These are phyloP conservation scores for Raffaelea ambrosiae DNA, from an alignment of 2,329 filamentous ascomycete species.

Conservation along the genomic window DNA sequence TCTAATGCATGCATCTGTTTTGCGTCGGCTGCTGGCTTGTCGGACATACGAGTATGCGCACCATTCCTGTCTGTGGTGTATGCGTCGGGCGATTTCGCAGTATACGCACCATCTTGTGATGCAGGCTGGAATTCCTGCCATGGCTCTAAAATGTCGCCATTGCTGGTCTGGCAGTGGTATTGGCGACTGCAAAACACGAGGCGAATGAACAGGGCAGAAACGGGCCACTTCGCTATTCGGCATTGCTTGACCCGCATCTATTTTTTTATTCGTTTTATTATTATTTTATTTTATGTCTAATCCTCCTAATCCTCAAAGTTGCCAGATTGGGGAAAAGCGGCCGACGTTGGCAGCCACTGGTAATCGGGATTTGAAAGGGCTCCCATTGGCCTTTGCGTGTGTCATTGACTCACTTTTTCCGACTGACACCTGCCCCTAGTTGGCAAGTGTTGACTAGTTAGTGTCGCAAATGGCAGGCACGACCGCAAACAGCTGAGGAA, in stretches of 20 bases:
- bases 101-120: neutral
- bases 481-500: too few species aligned
- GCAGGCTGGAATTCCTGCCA: too few species aligned
- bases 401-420: neutral
- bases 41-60: neutral
- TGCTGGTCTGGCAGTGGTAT: neutral
- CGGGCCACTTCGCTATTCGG: neutral
- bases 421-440: too few species aligned
- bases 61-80: neutral
- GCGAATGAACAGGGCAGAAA: neutral
- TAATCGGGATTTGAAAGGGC: slow-evolving; percentile 5
- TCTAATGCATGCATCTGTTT: neutral
- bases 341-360: neutral
- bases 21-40: neutral
- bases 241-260: neutral
- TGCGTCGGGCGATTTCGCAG: neutral
- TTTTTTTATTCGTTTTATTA: too few species aligned
- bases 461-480: too few species aligned
- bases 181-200: neutral
- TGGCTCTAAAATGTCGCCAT: neutral
- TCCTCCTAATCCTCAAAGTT: neutral
- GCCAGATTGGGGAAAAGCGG: neutral
- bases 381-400: slow-evolving; percentile 1
- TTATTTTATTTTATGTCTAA: too few species aligned
- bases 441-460: too few species aligned